phyloP scores from a whole-genome alignment of 352 stramenopile species.

The Phytophthora tentaculata region DNA sequence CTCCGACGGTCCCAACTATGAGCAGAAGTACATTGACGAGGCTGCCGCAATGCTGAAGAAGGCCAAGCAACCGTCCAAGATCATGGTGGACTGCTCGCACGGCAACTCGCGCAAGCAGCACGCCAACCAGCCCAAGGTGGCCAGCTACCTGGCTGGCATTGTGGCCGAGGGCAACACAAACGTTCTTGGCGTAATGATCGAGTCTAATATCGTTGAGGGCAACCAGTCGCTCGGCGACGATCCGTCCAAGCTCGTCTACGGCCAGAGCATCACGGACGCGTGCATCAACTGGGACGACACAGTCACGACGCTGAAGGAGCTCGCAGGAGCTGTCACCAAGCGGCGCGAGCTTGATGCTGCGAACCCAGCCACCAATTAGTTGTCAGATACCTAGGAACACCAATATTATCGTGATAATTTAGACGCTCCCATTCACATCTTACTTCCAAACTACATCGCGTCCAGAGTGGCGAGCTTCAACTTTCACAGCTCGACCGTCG shows the following conservation, averaged over 20 bases:
- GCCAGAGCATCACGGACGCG: slow-evolving; percentile 88
- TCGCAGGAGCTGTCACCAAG: slow-evolving; percentile 60
- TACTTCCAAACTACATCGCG: background rate
- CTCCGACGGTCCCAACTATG: slow-evolving; percentile 81
- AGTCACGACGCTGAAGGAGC: slow-evolving; percentile 59
- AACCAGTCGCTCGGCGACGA: slow-evolving; percentile 84
- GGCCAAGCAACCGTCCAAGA: slow-evolving; percentile 68
- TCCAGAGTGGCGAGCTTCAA: too few relatives aligned
- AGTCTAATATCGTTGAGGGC: slow-evolving; percentile 88
- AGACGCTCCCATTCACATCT: background rate
- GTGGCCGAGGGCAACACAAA: slow-evolving; percentile 70
- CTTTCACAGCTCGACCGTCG: too few relatives aligned
- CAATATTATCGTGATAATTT: slow-evolving; percentile 25
- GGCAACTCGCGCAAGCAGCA: slow-evolving; percentile 88
- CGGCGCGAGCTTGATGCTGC: slow-evolving; percentile 41
- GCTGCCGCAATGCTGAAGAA: slow-evolving; percentile 66
- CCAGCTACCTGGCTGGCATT: slow-evolving; percentile 67
- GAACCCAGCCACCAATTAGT: slow-evolving; percentile 29
- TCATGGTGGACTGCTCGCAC: slow-evolving; percentile 92
- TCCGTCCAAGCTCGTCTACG: slow-evolving; percentile 76
- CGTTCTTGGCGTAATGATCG: slow-evolving; percentile 88
- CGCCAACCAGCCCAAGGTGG: slow-evolving; percentile 84
- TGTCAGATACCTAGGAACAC: slow-evolving; percentile 23
- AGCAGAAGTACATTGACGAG: slow-evolving; percentile 74
- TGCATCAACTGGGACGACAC: slow-evolving; percentile 90